phyloP scores from a whole-genome alignment of 805 yeast genomes.

The Kuraishia ogatae region DNA sequence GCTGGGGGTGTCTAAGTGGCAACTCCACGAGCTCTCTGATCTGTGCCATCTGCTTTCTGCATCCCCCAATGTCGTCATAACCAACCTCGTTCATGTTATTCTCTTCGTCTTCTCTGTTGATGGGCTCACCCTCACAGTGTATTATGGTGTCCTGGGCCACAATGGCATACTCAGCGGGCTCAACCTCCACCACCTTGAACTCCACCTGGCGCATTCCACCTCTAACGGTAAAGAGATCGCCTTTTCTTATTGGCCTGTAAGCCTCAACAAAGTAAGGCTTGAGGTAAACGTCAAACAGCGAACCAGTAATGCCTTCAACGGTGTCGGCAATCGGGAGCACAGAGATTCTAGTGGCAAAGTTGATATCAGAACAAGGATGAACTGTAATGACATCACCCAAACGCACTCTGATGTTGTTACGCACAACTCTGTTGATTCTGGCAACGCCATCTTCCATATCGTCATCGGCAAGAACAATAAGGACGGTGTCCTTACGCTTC shows the following conservation, averaged over 20 bases:
- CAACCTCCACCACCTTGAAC: constrained; percentile 96
- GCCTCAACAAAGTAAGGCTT: constrained; percentile 99
- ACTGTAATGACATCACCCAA: constrained; percentile 87
- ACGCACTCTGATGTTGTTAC: constrained; percentile 90
- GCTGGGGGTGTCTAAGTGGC: constrained; percentile 96
- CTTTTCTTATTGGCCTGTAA: constrained; percentile 96
- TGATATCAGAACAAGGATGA: constrained; percentile 96
- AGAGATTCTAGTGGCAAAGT: constrained; percentile 90
- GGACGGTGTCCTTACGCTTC: constrained; percentile 94
- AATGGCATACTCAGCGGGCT: constrained; percentile 94
- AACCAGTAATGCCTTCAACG: constrained; percentile 95
- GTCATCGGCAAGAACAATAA: constrained; percentile 92
- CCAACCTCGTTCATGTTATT: constrained; percentile 95
- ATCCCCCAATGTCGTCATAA: constrained; percentile 98
- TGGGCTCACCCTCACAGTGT: constrained; percentile 98
- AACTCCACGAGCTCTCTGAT: constrained; percentile 97
- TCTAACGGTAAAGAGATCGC: constrained; percentile 91
- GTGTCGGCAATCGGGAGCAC: constrained; percentile 97
- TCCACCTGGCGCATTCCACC: constrained; percentile 99
- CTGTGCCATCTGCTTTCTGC: constrained; percentile 99
- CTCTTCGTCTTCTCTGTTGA: constrained; percentile 96
- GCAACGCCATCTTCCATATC: constrained; percentile 95
- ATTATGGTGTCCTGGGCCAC: constrained; percentile 98
- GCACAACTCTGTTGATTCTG: constrained; percentile 88
- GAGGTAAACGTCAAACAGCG: constrained; percentile 88